These are phyloP conservation scores for Hysterangium stoloniferum DNA, from an alignment of 768 basidiomycete species.

Conservation along the genomic window DNA sequence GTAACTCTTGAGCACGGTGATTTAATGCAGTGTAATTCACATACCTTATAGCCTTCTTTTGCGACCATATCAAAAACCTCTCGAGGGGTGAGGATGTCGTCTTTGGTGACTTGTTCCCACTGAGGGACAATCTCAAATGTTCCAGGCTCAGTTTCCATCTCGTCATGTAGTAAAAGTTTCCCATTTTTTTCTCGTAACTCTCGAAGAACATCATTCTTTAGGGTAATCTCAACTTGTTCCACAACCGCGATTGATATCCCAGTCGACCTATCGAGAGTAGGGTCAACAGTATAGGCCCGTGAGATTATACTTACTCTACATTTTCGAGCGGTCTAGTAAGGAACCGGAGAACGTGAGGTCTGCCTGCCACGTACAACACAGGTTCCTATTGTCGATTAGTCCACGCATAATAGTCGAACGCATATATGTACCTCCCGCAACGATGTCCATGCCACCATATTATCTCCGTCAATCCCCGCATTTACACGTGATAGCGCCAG, in stretches of 20 bases:
- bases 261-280: constrained; percentile 55
- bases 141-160: constrained; percentile 89
- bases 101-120: constrained; percentile 81
- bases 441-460: constrained; percentile 89
- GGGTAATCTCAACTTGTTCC: constrained; percentile 80
- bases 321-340: constrained; percentile 87
- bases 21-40: constrained; percentile 15
- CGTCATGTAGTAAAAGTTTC: constrained; percentile 87
- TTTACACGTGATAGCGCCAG: constrained; percentile 71
- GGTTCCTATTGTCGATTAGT: constrained; percentile 55
- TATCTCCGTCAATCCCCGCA: constrained; percentile 69
- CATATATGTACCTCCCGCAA: constrained; percentile 62
- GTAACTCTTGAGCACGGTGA: neutral
- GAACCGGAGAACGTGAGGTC: constrained; percentile 85
- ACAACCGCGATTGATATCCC: constrained; percentile 88
- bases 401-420: neutral
- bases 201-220: constrained; percentile 81
- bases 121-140: constrained; percentile 86
- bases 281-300: neutral
- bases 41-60: constrained; percentile 69
- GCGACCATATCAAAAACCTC: constrained; percentile 73
- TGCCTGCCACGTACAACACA: constrained; percentile 80
- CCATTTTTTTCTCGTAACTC: constrained; percentile 70
- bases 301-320: constrained; percentile 62
- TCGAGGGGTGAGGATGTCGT: constrained; percentile 81